These are phyloP conservation scores for Arachnopeziza araneosa DNA, from an alignment of 2,329 filamentous ascomycete species.

Conservation along the genomic window DNA sequence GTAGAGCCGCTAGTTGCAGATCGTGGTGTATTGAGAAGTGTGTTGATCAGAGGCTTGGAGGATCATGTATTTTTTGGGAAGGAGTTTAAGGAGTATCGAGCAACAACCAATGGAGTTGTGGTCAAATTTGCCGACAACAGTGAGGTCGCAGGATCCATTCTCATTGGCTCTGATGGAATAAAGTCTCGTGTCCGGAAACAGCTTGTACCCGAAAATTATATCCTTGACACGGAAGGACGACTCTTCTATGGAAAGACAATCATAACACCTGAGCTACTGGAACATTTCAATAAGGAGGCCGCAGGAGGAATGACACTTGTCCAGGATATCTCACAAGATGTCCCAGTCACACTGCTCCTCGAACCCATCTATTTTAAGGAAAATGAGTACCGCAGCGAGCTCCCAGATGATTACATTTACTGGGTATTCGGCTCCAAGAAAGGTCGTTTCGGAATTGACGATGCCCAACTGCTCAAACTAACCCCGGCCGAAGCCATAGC, in stretches of 20 bases:
- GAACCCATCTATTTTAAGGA: constrained; percentile 25
- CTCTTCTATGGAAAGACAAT: constrained; percentile 36
- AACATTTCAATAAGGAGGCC: constrained; percentile 10
- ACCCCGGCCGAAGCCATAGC: background rate
- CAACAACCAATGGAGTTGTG: constrained; percentile 15
- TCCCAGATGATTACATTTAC: constrained; percentile 7
- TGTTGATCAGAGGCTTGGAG: constrained; percentile 30
- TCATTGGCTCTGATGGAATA: constrained; percentile 37
- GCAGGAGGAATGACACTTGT: constrained; percentile 27
- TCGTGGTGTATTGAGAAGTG: constrained; percentile 30
- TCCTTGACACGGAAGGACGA: constrained; percentile 28
- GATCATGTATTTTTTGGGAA: constrained; percentile 31
- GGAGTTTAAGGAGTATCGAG: constrained; percentile 19
- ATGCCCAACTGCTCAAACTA: background rate
- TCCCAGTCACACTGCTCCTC: constrained; percentile 19
- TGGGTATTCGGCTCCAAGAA: constrained; percentile 22
- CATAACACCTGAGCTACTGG: constrained; percentile 23
- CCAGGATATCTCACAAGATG: constrained; percentile 29
- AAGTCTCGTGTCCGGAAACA: constrained; percentile 34
- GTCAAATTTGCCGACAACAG: constrained; percentile 33
- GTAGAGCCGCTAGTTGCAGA: constrained; percentile 23
- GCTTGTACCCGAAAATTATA: constrained; percentile 30
- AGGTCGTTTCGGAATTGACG: constrained; percentile 7
- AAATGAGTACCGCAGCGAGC: background rate
- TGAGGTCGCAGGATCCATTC: constrained; percentile 27